Evolutionary conservation across 495 filamentous ascomycete genomes (phyloP).

Genomic region (Apodospora peruviana): DNA sequence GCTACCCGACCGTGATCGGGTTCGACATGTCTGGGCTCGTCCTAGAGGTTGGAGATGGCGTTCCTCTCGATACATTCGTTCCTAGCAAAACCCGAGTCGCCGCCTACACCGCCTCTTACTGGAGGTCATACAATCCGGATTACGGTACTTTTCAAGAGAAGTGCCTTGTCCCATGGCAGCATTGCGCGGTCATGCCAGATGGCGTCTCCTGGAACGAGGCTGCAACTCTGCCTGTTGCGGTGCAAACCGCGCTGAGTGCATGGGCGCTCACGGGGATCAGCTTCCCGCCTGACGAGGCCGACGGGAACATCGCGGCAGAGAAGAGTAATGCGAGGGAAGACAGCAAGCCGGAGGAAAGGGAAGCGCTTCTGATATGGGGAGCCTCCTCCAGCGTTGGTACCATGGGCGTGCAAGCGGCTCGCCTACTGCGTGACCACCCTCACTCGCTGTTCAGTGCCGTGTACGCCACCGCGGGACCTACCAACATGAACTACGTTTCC

Average conservation of each 20-base stretch:
- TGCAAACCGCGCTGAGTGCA: neutral
- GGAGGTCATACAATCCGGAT: neutral
- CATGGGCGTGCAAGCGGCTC: neutral
- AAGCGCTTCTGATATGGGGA: neutral
- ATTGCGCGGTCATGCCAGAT: neutral
- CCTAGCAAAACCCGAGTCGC: neutral
- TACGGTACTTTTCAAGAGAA: neutral
- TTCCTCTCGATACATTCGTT: neutral
- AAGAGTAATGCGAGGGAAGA: neutral
- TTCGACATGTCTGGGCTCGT: neutral
- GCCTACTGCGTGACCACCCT: neutral
- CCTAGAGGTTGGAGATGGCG: neutral
- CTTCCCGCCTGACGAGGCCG: neutral
- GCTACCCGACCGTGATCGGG: neutral
- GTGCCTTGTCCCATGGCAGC: neutral
- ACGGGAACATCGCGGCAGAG: neutral
- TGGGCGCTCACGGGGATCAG: neutral
- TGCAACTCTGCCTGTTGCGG: neutral
- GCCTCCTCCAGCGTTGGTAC: neutral
- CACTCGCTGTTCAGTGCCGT: neutral
- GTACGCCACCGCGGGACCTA: neutral
- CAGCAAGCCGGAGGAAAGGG: neutral
- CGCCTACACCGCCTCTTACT: neutral
- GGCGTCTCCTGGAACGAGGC: neutral
- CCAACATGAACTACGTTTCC: neutral